Evolutionary conservation across 305 asterid genomes (phyloP), one percentile per base, ranked within the genome.

Genomic region (Caryopteris hybrid): DNA sequence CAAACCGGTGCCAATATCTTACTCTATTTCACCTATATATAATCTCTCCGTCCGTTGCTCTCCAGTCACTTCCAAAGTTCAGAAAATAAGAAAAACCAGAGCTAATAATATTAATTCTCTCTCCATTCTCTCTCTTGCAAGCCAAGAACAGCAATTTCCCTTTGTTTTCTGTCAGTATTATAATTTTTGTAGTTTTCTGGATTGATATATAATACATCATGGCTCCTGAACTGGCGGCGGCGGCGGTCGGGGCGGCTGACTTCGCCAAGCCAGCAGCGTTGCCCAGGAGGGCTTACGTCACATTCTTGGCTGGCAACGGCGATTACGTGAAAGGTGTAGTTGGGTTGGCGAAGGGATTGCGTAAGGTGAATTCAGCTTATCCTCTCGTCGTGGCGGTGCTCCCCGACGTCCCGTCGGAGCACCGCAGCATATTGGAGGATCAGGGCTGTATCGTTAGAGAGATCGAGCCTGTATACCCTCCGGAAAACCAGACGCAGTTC

Each of bases 341-440:
- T 22, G 83, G 79, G 17, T 70, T 81, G 38, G 83, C 83, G 62
- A 81, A 81, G 73, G 86, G 83, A 2, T 47, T 81, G 22, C 45
- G 86, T 29, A 81, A 75, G 75, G 86, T 70, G 13, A 59, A 66
- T n/a, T 7, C 71, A 6, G 73, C 73, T 14, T 75, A 81, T 46
- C 83, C 83, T 42, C 80, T 81, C 6, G 79, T 81, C 22, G 86
- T 78, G 76, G 86, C 86, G 42, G 78, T 78, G 48, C 74, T 81
- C 8, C 86, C 86, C 11, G 85, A 81, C 65, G 83, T 78, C 2
- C 79, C 79, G 65, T 54, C n/a, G 22, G 81, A 75, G 70, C 81
- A 79, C 77, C 85, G 79, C 54, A 76, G 67, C 10, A 6, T 48
- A 21, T 29, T 81, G 58, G 78, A 29, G 63, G 83, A 75, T 11